These are phyloP conservation scores for Malassezia slooffiae DNA, from an alignment of 1,284 basidiomycete species.

Conservation along the genomic window DNA sequence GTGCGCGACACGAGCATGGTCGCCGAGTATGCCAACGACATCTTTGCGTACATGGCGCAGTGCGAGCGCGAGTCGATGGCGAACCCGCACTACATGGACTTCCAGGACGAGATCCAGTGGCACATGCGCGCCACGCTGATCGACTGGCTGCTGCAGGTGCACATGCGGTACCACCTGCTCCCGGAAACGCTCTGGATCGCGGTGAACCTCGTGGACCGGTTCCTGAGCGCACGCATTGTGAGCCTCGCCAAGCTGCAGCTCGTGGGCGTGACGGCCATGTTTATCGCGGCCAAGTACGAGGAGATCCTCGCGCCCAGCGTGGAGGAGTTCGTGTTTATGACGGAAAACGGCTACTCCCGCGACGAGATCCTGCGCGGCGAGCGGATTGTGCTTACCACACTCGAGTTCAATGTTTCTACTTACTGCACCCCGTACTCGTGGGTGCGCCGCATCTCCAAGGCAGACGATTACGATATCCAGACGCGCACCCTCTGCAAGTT, in stretches of 20 bases:
- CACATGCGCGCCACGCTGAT: slow-evolving; percentile 45
- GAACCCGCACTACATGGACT: slow-evolving; percentile 82
- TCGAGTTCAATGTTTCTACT: slow-evolving; percentile 88
- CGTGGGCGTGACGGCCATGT: slow-evolving; percentile 58
- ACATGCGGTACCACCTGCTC: slow-evolving; percentile 59
- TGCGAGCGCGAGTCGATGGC: slow-evolving; percentile 75
- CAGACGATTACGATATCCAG: slow-evolving; percentile 93
- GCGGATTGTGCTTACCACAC: slow-evolving; percentile 68
- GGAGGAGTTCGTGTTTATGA: slow-evolving; percentile 55
- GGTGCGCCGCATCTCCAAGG: slow-evolving; percentile 93
- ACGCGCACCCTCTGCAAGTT: slow-evolving; percentile 88
- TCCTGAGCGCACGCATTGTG: slow-evolving; percentile 56
- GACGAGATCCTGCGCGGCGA: slow-evolving; percentile 91
- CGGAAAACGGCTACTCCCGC: slow-evolving; percentile 75
- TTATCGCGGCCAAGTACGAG: slow-evolving; percentile 57
- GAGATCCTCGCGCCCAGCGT: slow-evolving; percentile 45
- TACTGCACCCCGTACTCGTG: slow-evolving; percentile 99
- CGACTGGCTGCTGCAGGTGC: slow-evolving; percentile 56
- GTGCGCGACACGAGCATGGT: slow-evolving; percentile 91
- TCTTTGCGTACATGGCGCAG: slow-evolving; percentile 80
- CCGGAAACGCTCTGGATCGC: slow-evolving; percentile 61
- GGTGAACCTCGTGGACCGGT: slow-evolving; percentile 58
- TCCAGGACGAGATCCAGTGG: slow-evolving; percentile 91
- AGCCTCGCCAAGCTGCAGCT: slow-evolving; percentile 58
- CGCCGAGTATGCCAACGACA: slow-evolving; percentile 92